Percentiles rank a stretch among this genome's conserved stretches.
These are phyloP conservation scores for Takashimella tepidaria DNA, from an alignment of 1,284 basidiomycete species.

Conservation along the genomic window DNA sequence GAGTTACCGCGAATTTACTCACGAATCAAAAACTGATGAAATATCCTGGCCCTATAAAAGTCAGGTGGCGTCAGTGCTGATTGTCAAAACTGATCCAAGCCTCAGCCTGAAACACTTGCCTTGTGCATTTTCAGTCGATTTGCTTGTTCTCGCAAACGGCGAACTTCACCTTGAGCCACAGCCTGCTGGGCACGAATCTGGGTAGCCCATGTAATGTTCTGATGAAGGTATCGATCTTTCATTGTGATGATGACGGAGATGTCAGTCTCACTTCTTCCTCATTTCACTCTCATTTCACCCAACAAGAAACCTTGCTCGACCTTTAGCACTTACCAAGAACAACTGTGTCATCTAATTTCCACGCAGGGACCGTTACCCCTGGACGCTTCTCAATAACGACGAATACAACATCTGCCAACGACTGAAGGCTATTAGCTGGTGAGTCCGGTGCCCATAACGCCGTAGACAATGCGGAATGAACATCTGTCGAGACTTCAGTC, in stretches of 20 bases:
- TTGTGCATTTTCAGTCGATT: constrained; percentile 26
- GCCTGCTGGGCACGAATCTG: constrained; percentile 34
- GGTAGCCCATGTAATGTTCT: constrained; percentile 27
- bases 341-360: constrained; percentile 34
- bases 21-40: background rate
- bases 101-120: constrained; percentile 21
- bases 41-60: constrained; percentile 21
- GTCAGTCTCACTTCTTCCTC: background rate
- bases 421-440: constrained; percentile 20
- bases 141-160: constrained; percentile 31
- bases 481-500: background rate
- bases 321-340: constrained; percentile 29
- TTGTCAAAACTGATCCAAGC: background rate
- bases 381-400: constrained; percentile 22
- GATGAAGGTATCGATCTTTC: constrained; percentile 35
- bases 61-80: background rate
- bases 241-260: background rate
- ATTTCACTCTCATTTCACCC: background rate
- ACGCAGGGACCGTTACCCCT: constrained; percentile 22
- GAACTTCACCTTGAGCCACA: constrained; percentile 24
- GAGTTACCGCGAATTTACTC: too few relatives aligned
- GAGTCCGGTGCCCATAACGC: constrained; percentile 25
- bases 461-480: background rate
- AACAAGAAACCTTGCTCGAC: background rate
- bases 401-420: constrained; percentile 30